Evolutionary conservation across 768 basidiomycete species (phyloP).

Genomic region (Hemileccinum rubropunctum): DNA sequence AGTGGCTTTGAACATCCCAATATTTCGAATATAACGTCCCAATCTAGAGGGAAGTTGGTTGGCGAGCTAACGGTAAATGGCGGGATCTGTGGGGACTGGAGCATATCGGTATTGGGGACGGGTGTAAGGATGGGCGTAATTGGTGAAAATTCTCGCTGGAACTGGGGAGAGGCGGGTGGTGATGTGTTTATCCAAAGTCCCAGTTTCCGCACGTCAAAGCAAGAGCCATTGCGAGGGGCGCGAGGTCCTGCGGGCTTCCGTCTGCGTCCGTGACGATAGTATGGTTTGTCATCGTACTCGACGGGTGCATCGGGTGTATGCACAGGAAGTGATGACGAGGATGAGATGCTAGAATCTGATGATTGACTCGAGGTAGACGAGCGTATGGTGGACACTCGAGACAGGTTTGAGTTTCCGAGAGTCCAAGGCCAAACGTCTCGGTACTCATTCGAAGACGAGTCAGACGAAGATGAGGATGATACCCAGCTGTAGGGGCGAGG

Average conservation of each 20-base stretch:
- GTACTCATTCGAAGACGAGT: conserved; percentile 12
- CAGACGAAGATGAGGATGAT: conserved; percentile 9
- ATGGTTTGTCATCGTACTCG: conserved; percentile 5
- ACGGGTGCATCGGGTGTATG: not conserved
- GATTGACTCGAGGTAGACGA: conserved; percentile 17
- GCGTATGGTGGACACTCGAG: conserved; percentile 13
- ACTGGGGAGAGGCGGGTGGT: conserved; percentile 2
- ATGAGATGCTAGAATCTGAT: conserved; percentile 9
- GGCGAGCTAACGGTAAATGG: conserved; percentile 10
- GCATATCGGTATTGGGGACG: not conserved
- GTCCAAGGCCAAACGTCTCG: conserved; percentile 21
- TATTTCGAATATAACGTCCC: conserved; percentile 32
- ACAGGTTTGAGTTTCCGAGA: conserved; percentile 5
- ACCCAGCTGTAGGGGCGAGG: conserved; percentile 31
- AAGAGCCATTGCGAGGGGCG: conserved; percentile 11
- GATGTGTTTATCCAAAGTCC: conserved; percentile 21
- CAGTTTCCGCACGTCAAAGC: conserved; percentile 7
- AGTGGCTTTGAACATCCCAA: conserved; percentile 14
- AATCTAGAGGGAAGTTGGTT: conserved; percentile 23
- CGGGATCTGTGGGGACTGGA: conserved; percentile 2
- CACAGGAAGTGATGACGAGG: conserved; percentile 13
- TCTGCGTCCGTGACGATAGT: conserved; percentile 7
- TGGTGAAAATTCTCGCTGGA: not conserved
- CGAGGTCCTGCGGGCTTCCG: conserved; percentile 30
- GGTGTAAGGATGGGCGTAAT: conserved; percentile 1